phyloP scores from a whole-genome alignment of 2,329 filamentous ascomycete species.

The Mariannaea sp. region DNA sequence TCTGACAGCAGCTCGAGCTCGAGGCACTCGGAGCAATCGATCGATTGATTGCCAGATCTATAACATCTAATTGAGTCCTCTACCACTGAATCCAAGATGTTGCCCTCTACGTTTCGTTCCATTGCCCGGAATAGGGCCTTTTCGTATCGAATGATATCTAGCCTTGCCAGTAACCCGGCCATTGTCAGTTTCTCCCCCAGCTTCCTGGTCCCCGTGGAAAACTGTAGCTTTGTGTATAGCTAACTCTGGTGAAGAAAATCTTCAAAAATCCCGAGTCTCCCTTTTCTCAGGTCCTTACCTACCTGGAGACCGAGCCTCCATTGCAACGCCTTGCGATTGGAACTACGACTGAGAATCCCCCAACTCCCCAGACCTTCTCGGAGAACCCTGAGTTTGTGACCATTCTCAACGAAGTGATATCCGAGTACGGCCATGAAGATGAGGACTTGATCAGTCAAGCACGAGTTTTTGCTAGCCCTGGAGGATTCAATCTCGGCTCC shows the following conservation, averaged over 20 bases:
- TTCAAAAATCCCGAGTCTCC: slow-evolving; percentile 55
- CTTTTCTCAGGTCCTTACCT: slow-evolving; percentile 59
- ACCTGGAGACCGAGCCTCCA: slow-evolving; percentile 63
- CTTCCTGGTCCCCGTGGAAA: background rate
- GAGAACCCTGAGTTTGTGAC: slow-evolving; percentile 64
- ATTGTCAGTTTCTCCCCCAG: slow-evolving; percentile 56
- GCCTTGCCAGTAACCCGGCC: slow-evolving; percentile 55
- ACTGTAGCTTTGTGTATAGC: slow-evolving; percentile 6
- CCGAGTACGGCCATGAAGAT: slow-evolving; percentile 60
- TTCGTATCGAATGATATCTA: slow-evolving; percentile 48
- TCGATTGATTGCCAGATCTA: slow-evolving; percentile 7
- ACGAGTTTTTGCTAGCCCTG: slow-evolving; percentile 62
- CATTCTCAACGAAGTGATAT: slow-evolving; percentile 62
- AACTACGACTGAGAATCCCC: slow-evolving; percentile 61
- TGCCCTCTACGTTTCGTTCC: slow-evolving; percentile 33
- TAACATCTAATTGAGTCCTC: too few species aligned
- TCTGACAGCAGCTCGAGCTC: slow-evolving; percentile 16
- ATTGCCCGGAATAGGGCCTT: slow-evolving; percentile 25
- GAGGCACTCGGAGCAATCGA: slow-evolving; percentile 1
- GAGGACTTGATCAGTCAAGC: slow-evolving; percentile 61
- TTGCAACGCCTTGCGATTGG: slow-evolving; percentile 61
- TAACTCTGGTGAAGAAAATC: slow-evolving; percentile 55
- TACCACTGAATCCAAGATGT: slow-evolving; percentile 31
- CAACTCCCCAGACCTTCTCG: slow-evolving; percentile 63
- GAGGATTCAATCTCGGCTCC: slow-evolving; percentile 57